phyloP scores from a whole-genome alignment of 805 yeast species.

The Hanseniaspora lachancei region DNA sequence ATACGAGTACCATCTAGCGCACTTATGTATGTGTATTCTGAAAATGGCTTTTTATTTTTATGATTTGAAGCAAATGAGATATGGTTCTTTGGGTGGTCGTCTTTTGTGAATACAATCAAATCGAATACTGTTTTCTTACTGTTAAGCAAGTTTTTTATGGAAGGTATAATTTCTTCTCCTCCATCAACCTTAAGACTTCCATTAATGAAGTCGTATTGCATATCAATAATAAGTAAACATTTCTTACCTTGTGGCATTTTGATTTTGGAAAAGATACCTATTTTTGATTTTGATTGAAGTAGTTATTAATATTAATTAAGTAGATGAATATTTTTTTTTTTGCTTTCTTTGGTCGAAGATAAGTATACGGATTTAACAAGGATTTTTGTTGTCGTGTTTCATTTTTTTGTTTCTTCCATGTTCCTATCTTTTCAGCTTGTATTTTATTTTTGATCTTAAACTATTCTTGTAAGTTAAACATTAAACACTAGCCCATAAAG shows the following conservation, averaged over 20 bases:
- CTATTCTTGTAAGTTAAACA: too few species aligned
- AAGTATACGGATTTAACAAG: not conserved
- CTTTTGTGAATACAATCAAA: slow-evolving; percentile 59
- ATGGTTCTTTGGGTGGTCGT: slow-evolving; percentile 78
- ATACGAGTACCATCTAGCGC: slow-evolving; percentile 18
- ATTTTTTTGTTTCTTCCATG: not conserved
- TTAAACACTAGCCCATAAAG: too few species aligned
- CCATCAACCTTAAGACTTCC: slow-evolving; percentile 64
- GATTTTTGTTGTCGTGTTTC: too few species aligned
- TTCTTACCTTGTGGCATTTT: slow-evolving; percentile 17
- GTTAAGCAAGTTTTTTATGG: slow-evolving; percentile 35
- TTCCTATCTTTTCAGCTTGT: not conserved
- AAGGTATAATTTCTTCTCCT: slow-evolving; percentile 47
- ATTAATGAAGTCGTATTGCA: slow-evolving; percentile 70
- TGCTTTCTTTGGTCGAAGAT: not conserved
- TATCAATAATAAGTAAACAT: slow-evolving; percentile 65
- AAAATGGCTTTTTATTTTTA: slow-evolving; percentile 36
- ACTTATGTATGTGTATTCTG: slow-evolving; percentile 41
- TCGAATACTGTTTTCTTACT: slow-evolving; percentile 39
- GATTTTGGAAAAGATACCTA: not conserved
- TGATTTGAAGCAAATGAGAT: slow-evolving; percentile 71
- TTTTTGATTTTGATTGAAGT: not conserved
- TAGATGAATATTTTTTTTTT: too few species aligned
- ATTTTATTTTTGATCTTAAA: too few species aligned
- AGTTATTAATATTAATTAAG: too few species aligned